Base-by-base conservation (phyloP, 2,329 filamentous ascomycete species). In the Arachnopeziza araneosa region DNA sequence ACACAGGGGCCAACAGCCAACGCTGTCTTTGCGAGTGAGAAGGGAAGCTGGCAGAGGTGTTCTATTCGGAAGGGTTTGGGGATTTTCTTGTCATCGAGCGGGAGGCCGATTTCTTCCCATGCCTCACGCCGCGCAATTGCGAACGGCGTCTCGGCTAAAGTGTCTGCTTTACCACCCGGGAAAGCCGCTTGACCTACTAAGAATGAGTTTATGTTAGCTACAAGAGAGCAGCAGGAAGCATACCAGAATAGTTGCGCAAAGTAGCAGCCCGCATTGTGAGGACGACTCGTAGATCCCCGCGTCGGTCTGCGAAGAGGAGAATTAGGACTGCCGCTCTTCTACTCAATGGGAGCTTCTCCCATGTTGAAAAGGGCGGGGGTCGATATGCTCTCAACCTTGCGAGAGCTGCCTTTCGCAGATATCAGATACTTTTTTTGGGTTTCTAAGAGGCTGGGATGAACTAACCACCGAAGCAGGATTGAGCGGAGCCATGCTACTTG, bases 31-130 rank as follows among this genome's bases (percentile, higher is more conserved):
- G 89, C 88, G 19, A 93, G 80, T 69, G 84, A 88, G 59, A 85
- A 85, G 24, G 93, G 93, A 2, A 98, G 80, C 71, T 89, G 84
- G 76, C 92, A 96, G 51, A 98, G 84, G 70, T 95, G 88, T 75
- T 97, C 93, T 66, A 98, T 87, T 58, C 81, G 80, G 76, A 96
- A 97, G 0, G 90, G 90, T 14, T 79, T 77, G 1, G 91, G 90
- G 30, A 96, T 81, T 61, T 83, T 83, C 60, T 73, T 69, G 70
- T 92, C 85, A 67, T 86, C 80, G 69, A 87, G 80, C 1, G 93
- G 90, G 2, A 98, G 84, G 1, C 93, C 93, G 65, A 98, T 96
- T 74, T 98, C 93, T 74, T 98, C 93, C 73, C 83, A 89, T 0
- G 93, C 93, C 79, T 98, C 93, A 64, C 93, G 85, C 23, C 93